Percentiles rank a stretch among this genome's conserved stretches.
Evolutionary conservation across 371 early-diverging fungal genomes (phyloP).

Genomic region (Fennellomyces sp.): DNA sequence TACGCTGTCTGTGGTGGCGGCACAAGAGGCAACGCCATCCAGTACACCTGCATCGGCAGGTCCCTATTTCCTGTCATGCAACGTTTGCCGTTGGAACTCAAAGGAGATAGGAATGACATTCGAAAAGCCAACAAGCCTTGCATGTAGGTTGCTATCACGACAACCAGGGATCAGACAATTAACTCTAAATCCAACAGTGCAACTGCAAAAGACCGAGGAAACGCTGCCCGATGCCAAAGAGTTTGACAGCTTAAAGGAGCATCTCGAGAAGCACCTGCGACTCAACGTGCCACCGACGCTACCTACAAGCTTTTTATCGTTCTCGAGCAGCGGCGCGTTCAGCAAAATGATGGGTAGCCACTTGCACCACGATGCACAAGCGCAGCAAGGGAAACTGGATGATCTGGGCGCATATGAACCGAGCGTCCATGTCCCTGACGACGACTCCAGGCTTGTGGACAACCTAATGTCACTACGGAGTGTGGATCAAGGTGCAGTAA

Average conservation of each 20-base stretch:
- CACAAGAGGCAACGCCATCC: conserved; percentile 49
- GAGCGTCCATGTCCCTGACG: conserved; percentile 49
- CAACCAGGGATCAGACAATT: not conserved
- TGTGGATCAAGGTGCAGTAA: conserved; percentile 38
- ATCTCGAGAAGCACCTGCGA: conserved; percentile 73
- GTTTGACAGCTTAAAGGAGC: conserved; percentile 81
- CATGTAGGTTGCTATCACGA: conserved; percentile 51
- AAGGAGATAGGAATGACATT: conserved; percentile 87
- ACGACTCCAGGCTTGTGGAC: conserved; percentile 47
- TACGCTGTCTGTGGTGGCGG: conserved; percentile 79
- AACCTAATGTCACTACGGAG: conserved; percentile 47
- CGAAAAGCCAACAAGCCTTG: conserved; percentile 91
- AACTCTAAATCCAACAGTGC: too few relatives aligned
- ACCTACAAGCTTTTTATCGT: conserved; percentile 44
- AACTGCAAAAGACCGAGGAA: conserved; percentile 78
- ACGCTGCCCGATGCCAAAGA: conserved; percentile 75
- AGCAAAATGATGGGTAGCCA: conserved; percentile 46
- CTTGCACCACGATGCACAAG: conserved; percentile 25
- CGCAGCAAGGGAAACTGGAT: conserved; percentile 42
- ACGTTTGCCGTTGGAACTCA: conserved; percentile 92
- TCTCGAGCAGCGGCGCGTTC: conserved; percentile 38
- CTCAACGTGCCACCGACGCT: conserved; percentile 42
- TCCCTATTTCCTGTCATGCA: conserved; percentile 75
- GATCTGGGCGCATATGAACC: conserved; percentile 56
- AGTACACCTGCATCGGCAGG: conserved; percentile 29